These are phyloP conservation scores for Leccinum variicolor DNA, from an alignment of 768 basidiomycete genomes.

Conservation along the genomic window DNA sequence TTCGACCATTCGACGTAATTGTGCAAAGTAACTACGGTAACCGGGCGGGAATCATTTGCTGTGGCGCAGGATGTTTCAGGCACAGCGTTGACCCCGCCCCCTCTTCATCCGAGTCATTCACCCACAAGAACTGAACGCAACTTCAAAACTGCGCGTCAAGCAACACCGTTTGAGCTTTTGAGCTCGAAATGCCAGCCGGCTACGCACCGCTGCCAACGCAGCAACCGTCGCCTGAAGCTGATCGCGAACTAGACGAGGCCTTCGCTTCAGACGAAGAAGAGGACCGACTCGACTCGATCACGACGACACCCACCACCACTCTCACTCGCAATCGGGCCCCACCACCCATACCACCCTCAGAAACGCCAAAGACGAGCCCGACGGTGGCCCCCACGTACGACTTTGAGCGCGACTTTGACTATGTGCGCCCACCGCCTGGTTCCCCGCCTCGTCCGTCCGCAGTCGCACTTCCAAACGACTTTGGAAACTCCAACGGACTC, in stretches of 20 bases:
- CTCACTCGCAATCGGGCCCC: too few relatives aligned
- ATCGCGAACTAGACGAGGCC: constrained; percentile 72
- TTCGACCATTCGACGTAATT: too few relatives aligned
- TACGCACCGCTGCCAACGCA: constrained; percentile 54
- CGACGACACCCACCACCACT: constrained; percentile 32
- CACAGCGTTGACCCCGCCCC: neutral
- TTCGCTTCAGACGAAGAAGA: constrained; percentile 60
- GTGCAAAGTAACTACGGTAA: too few relatives aligned
- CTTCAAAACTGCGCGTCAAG: neutral
- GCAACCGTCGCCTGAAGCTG: constrained; percentile 41
- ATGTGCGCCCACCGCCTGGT: constrained; percentile 68
- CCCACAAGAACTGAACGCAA: neutral
- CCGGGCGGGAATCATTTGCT: neutral
- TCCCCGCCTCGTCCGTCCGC: constrained; percentile 65
- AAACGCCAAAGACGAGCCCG: constrained; percentile 13
- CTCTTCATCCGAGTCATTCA: neutral
- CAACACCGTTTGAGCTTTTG: neutral
- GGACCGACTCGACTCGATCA: constrained; percentile 23
- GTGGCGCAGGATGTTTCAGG: neutral
- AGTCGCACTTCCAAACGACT: constrained; percentile 59
- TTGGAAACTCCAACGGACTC: constrained; percentile 70
- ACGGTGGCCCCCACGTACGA: constrained; percentile 39
- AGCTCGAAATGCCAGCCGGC: constrained; percentile 40
- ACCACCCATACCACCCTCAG: constrained; percentile 20
- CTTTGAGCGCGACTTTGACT: constrained; percentile 78